phyloP scores from a whole-genome alignment of 495 filamentous ascomycete species.

The Cetradonia linearis region DNA sequence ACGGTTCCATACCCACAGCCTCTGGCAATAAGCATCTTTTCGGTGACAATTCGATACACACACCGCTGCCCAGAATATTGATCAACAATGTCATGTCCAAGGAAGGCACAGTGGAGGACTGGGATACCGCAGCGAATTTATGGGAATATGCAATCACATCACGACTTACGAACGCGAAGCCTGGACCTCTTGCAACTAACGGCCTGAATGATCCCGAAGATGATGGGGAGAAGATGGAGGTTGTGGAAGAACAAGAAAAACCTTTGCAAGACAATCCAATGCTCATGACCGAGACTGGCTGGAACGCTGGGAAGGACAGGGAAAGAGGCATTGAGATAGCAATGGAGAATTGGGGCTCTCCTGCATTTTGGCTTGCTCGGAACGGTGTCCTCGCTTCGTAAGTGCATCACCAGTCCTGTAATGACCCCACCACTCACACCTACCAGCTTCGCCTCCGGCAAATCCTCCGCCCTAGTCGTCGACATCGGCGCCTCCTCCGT shows the following conservation, averaged over 20 bases:
- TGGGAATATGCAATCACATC: conserved; percentile 85
- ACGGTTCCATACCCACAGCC: conserved; percentile 50
- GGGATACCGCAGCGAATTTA: conserved; percentile 79
- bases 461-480: conserved; percentile 81
- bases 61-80: conserved; percentile 62
- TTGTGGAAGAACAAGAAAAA: conserved; percentile 59
- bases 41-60: conserved; percentile 78
- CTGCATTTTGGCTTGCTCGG: conserved; percentile 81
- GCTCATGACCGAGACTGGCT: conserved; percentile 87
- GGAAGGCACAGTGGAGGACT: conserved; percentile 90
- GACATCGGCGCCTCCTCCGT: conserved; percentile 88
- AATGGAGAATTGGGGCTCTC: conserved; percentile 90
- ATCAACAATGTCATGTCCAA: conserved; percentile 81
- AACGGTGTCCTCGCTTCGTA: conserved; percentile 56
- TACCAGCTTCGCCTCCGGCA: conserved; percentile 72
- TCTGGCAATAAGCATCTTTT: conserved; percentile 51
- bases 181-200: conserved; percentile 55
- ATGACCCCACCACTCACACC: background rate
- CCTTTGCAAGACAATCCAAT: conserved; percentile 79
- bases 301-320: conserved; percentile 77
- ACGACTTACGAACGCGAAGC: conserved; percentile 57
- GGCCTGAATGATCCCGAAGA: conserved; percentile 58
- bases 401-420: conserved; percentile 24
- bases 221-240: conserved; percentile 56
- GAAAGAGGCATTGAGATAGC: conserved; percentile 89